Evolutionary conservation across 176 grass and related monocot genomes (phyloP), one percentile per base, ranked within the genome.

Genomic region (Aegilops umbellulata): DNA sequence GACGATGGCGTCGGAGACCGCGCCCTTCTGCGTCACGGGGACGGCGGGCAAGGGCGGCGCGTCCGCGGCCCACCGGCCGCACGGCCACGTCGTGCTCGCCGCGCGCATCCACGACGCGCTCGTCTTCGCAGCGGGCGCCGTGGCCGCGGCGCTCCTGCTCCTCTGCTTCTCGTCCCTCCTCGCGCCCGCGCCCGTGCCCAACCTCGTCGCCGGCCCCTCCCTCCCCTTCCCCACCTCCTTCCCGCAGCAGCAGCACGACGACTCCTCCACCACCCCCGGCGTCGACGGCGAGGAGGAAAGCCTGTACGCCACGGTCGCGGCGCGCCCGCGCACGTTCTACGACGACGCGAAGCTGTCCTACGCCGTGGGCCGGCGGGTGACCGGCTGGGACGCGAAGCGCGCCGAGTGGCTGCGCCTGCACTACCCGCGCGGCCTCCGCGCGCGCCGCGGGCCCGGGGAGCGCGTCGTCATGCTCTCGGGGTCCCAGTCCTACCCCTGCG

Each of bases 371-470:
- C 20, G 63, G 12, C 69, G 65, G n/a, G 4, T 95, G 29, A 4
- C 67, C n/a, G 73, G 64, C 4, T 98, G 95, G 95, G 95, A 95
- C 74, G 77, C 69, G 3, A 98, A 87, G 88, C 93, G 95, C 24
- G 77, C 23, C 47, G 47, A 36, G 17, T 98, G 95, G 95, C 81
- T 95, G 32, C 85, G 74, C 2, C 85, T 82, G 19, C 87, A 90
- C 44, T 57, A 82, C 80, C 58, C 78, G 6, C 44, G 67, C 14
- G 51, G 35, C 8, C 68, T 71, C 29, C 7, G 17, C 73, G 69
- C 5, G 26, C 0, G 8, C 39, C 7, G 61, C 12, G 12, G 4
- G 47, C 0, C 71, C 12, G 41, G 41, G 19, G 90, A 90, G 70
- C 85, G 93, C 53, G 77, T 98, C 19, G 72, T 98, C 24, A 89